Percentiles rank a stretch among this genome's conserved stretches.
These are phyloP conservation scores for Tolypocladium guangdongense DNA, from an alignment of 2,329 filamentous ascomycete genomes.

Conservation along the genomic window DNA sequence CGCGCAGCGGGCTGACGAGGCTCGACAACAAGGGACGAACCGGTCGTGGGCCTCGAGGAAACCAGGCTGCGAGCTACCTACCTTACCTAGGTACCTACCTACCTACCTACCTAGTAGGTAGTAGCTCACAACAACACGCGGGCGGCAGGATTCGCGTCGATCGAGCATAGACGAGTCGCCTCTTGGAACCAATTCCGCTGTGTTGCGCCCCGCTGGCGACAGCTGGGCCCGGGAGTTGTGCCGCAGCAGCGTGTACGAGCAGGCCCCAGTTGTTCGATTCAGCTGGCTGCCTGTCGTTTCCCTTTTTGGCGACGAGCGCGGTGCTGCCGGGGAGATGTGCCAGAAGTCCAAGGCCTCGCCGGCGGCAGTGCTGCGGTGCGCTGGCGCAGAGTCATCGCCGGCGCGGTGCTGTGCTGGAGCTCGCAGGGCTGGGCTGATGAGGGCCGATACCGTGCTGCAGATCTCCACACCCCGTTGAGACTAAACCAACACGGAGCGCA, in stretches of 20 bases:
- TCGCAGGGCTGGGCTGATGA: too few species aligned
- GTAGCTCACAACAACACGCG: neutral
- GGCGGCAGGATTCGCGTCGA: neutral
- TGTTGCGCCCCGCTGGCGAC: neutral
- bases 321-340: neutral
- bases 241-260: neutral
- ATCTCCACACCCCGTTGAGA: neutral
- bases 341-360: neutral
- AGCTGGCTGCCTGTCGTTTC: slow-evolving; percentile 1
- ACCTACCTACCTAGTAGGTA: too few species aligned
- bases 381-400: neutral
- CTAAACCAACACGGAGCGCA: neutral
- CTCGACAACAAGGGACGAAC: neutral
- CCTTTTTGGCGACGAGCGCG: neutral
- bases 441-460: too few species aligned
- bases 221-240: neutral
- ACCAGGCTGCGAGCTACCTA: neutral
- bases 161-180: neutral
- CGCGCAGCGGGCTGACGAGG: neutral
- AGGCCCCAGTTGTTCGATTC: neutral
- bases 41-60: neutral
- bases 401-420: too few species aligned
- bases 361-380: neutral
- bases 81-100: too few species aligned
- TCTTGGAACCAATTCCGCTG: neutral